phyloP scores from a whole-genome alignment of 2,329 filamentous ascomycete species.

The Fusarium kyushuense region DNA sequence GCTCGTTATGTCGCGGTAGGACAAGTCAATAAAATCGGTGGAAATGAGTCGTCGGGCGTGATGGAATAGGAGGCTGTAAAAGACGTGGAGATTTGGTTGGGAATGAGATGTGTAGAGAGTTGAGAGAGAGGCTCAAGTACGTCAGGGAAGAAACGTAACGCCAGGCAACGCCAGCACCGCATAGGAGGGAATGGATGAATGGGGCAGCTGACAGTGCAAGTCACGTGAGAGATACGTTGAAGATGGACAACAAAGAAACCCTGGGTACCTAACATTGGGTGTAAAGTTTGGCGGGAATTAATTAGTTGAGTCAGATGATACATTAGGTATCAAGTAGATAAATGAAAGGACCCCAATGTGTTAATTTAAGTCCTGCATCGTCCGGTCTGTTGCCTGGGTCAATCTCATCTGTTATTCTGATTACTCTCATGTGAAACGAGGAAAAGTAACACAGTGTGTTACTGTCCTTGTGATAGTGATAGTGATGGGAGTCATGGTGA shows the following conservation, averaged over 20 bases:
- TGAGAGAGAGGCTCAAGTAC: conserved; percentile 46
- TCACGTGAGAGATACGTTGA: conserved; percentile 44
- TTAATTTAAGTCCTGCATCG: not conserved
- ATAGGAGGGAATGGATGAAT: conserved; percentile 35
- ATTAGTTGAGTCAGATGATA: not conserved
- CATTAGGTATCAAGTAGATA: not conserved
- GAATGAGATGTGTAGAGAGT: conserved; percentile 46
- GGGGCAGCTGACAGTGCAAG: conserved; percentile 43
- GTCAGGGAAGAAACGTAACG: conserved; percentile 53
- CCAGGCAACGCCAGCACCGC: conserved; percentile 48
- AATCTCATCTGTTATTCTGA: not conserved
- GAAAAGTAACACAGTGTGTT: conserved; percentile 2
- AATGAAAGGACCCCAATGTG: not conserved
- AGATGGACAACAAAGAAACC: conserved; percentile 23
- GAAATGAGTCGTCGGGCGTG: conserved; percentile 24
- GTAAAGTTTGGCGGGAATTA: not conserved
- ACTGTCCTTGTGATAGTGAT: conserved; percentile 7
- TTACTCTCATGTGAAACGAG: conserved; percentile 14
- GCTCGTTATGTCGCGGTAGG: conserved; percentile 27
- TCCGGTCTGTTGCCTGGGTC: not conserved
- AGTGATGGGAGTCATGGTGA: conserved; percentile 9
- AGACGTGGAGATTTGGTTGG: conserved; percentile 49
- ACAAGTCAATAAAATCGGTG: conserved; percentile 9
- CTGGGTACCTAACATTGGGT: not conserved
- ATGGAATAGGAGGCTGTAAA: conserved; percentile 42